Evolutionary conservation across 257 asterid species (phyloP).

Genomic region (Leptodermis oblonga): DNA sequence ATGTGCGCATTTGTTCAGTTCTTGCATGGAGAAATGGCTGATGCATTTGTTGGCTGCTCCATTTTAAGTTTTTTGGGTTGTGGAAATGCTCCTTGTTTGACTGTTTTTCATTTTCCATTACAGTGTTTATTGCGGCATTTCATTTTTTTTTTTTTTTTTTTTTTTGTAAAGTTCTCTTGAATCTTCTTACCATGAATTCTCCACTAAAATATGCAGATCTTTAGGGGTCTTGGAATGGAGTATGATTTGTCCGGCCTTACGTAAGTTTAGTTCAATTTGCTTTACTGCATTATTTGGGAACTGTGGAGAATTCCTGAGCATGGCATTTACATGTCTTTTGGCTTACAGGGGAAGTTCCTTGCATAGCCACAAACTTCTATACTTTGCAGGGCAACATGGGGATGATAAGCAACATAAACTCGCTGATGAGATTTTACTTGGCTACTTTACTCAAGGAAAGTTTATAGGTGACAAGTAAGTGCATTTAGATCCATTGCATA

Average conservation of each 20-base stretch:
- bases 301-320: constrained; percentile 7
- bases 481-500: not conserved
- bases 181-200: too few species aligned
- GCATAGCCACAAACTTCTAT: constrained; percentile 64
- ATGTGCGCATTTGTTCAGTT: too few species aligned
- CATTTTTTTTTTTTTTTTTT: too few species aligned
- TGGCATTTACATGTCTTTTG: not conserved
- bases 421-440: constrained; percentile 61
- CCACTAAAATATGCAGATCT: constrained; percentile 45
- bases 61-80: too few species aligned
- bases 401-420: constrained; percentile 71
- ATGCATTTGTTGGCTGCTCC: too few species aligned
- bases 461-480: constrained; percentile 81
- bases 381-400: constrained; percentile 60
- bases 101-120: too few species aligned
- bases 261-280: constrained; percentile 32
- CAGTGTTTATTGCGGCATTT: too few species aligned
- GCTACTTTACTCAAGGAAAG: constrained; percentile 74
- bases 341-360: constrained; percentile 57
- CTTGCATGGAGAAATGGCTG: too few species aligned
- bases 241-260: constrained; percentile 56
- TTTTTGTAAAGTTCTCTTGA: too few species aligned
- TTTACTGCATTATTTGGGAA: not conserved
- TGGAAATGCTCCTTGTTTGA: too few species aligned
- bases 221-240: constrained; percentile 49